Evolutionary conservation across 805 yeast species (phyloP), one percentile per base, ranked within the genome.

Genomic region (Trichomonascus vanleenenianus): DNA sequence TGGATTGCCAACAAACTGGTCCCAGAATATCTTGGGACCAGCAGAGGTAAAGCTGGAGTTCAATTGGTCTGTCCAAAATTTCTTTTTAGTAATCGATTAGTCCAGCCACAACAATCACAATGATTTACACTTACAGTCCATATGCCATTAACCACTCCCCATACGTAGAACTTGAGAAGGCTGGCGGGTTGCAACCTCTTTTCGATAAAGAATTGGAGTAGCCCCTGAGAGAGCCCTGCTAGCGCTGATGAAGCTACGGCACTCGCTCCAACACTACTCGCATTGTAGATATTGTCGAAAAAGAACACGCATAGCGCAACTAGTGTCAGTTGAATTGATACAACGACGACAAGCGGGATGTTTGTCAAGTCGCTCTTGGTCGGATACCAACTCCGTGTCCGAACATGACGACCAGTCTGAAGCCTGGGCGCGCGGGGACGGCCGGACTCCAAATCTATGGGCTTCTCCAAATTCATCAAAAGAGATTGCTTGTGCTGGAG

Each of bases 61-160:
- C 27, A 64, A 54, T 43, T 54, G 54, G 45, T 60, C 65, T 2
- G 67, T 63, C 68, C 68, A 64, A 50, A 59, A 56, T 35, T 63
- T 60, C 44, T 54, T 31, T 27, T 43, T 40, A 34, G 34, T 18
- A 16, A 20, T 11, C 32, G 15, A 34, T 27, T 35, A 27, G 11
- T 11, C 7, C 41, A 10, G 4, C n/a, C 12, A 3, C 25, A 3
- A 35, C 27, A 35, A 4, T 42, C 16, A 7, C 7, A 15, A 15
- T 7, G 4, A 15, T 4, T 39, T 12, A 5, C 18, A 49, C 55
- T 16, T 44, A 51, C 54, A 32, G 64, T 58, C 65, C 66, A 63
- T 8, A 61, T 35, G 5, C 68, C 68, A 22, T 59, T 58, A 36
- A 58, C 44, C 10, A 56, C 58, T 2, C 68, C 68, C 68, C 68